Base-by-base conservation (phyloP, 192 early-diverging fungal genomes). In the Coemansia sp. region DNA sequence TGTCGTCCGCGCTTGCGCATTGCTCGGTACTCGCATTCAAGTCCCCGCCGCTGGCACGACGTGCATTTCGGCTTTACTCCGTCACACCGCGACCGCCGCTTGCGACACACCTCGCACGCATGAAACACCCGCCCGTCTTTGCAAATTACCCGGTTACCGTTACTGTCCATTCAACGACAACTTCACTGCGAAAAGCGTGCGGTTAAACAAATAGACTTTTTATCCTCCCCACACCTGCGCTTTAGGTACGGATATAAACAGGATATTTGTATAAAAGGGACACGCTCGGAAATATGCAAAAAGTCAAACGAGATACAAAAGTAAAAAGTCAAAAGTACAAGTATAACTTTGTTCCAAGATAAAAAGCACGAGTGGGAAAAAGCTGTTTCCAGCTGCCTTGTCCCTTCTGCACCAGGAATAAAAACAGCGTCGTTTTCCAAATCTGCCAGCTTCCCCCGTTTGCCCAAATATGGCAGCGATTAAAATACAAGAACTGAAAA, bases 1-100 rank as follows among this genome's bases (percentile, higher is more conserved):
- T 80, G 77, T 4, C 77, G 59, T 11, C 77, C 77, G 37, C 77
- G 77, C 56, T 80, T 80, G 58, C 77, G 72, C 77, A 80, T 80
- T 38, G 77, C 77, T 29, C 65, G 60, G 65, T 80, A 80, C 56
- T 80, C 68, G 69, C 77, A 80, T 48, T 62, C 62, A 7, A 80
- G 55, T 14, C 77, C 77, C 9, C 77, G 68, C 5, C 62, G 70
- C 37, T 51, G 39, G 12, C 77, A 80, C 15, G 77, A 70, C 24
- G 72, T 80, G 60, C 77, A 80, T 62, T 73, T 50, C 4, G 77
- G 77, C 47, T 52, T 43, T 24, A 39, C 53, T 0, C 77, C 77
- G 51, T 80, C 77, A 43, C 77, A 80, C 3, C 77, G 64, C 2
- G 72, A 80, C 65, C 77, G 43, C 9, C 72, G 55, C 39, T 71